A percentile compares a stretch with the other conserved stretches of the same genome.
Conservation (phyloP, 2,329 filamentous ascomycete genomes). For the Sclerotiophoma versabilis region DNA sequence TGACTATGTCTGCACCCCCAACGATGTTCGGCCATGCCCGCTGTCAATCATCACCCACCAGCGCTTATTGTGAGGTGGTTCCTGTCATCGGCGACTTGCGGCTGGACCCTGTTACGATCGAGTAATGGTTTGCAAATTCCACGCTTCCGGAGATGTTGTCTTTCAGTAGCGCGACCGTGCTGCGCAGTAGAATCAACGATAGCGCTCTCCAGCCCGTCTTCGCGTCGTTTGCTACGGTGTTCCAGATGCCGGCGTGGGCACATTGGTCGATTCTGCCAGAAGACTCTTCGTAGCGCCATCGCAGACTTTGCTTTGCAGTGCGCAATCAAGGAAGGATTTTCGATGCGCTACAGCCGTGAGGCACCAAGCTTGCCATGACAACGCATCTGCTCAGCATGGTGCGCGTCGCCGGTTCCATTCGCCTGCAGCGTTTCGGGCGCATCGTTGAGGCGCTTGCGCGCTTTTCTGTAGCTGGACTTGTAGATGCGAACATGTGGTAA, state of each 20-base stretch:
- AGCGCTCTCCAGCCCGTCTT: conserved; percentile 14
- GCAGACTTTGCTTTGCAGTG: conserved; percentile 14
- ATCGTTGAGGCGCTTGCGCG: not conserved
- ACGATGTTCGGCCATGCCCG: conserved; percentile 10
- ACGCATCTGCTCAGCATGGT: not conserved
- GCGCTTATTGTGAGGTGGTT: conserved; percentile 6
- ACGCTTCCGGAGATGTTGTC: conserved; percentile 19
- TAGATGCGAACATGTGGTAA: not conserved
- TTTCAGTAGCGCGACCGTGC: conserved; percentile 19
- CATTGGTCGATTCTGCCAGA: conserved; percentile 1
- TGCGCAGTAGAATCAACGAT: conserved; percentile 7
- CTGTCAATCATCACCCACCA: not conserved
- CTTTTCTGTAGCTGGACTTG: not conserved
- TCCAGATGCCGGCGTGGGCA: conserved; percentile 3
- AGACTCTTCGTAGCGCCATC: conserved; percentile 16
- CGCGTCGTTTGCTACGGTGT: conserved; percentile 7
- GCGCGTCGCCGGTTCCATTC: not conserved
- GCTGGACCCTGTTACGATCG: conserved; percentile 39
- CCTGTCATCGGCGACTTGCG: conserved; percentile 17
- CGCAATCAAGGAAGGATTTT: conserved; percentile 18
- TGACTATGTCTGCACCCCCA: not conserved
- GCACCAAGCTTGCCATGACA: not conserved
- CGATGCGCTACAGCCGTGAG: conserved; percentile 21
- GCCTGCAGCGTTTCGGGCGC: not conserved
- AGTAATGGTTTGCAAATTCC: conserved; percentile 43